A percentile compares a stretch with the other conserved stretches of the same genome.
Conservation (phyloP, 768 basidiomycete species). For the Suillus spraguei region DNA sequence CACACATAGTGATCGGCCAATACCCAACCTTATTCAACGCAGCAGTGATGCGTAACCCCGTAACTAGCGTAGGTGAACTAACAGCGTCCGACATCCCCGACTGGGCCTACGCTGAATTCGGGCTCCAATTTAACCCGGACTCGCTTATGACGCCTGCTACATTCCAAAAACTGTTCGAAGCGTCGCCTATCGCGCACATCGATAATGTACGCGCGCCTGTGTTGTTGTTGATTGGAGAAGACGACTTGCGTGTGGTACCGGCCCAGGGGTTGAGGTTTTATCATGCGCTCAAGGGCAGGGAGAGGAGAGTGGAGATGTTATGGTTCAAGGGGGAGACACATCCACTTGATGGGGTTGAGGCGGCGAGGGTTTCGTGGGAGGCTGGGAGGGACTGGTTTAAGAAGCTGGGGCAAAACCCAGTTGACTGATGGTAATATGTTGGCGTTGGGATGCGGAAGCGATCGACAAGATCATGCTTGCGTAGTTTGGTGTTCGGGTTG, state of each 20-base stretch:
- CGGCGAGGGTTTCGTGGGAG: conserved; percentile 54
- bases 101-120: conserved; percentile 55
- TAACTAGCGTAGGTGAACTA: conserved; percentile 61
- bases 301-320: conserved; percentile 55
- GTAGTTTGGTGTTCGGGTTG: too few species aligned
- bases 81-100: conserved; percentile 67
- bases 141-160: conserved; percentile 45
- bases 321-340: conserved; percentile 65
- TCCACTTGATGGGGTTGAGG: conserved; percentile 64
- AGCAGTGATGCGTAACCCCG: conserved; percentile 68
- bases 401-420: background rate
- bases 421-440: conserved; percentile 20
- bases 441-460: conserved; percentile 19
- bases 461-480: too few species aligned
- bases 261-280: conserved; percentile 65
- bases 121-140: conserved; percentile 34
- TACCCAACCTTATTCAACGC: conserved; percentile 64
- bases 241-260: conserved; percentile 64
- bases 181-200: conserved; percentile 61
- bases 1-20: conserved; percentile 60
- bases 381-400: conserved; percentile 54
- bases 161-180: conserved; percentile 45
- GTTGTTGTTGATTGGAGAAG: conserved; percentile 58
- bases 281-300: conserved; percentile 58
- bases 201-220: conserved; percentile 54